phyloP scores from a whole-genome alignment of 495 filamentous ascomycete species.

The Daldinia loculata region DNA sequence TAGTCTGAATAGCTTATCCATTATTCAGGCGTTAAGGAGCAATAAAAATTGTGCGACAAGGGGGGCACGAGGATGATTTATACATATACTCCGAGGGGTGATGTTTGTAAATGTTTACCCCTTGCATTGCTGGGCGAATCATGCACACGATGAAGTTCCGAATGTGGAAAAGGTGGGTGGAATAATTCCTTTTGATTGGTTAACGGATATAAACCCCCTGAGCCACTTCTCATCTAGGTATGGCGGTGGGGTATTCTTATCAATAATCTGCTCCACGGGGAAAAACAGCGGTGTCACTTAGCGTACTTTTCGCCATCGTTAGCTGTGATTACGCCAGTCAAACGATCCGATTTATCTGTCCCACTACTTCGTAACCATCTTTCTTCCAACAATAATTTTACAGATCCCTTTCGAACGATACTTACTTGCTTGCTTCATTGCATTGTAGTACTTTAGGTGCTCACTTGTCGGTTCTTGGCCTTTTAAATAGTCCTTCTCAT shows the following conservation, averaged over 20 bases:
- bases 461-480: constrained; percentile 15
- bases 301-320: constrained; percentile 39
- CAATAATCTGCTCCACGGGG: constrained; percentile 37
- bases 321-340: constrained; percentile 39
- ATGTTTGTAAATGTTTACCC: constrained; percentile 14
- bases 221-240: not conserved
- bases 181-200: constrained; percentile 18
- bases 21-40: constrained; percentile 28
- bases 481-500: constrained; percentile 7
- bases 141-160: constrained; percentile 29
- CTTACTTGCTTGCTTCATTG: constrained; percentile 4
- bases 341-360: constrained; percentile 31
- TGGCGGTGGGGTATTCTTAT: constrained; percentile 37
- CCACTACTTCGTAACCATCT: constrained; percentile 24
- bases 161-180: constrained; percentile 24
- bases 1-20: constrained; percentile 27
- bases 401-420: constrained; percentile 2
- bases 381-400: constrained; percentile 8
- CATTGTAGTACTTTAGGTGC: not conserved
- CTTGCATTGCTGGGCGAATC: constrained; percentile 38
- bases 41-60: constrained; percentile 29
- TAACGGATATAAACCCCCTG: not conserved
- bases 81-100: constrained; percentile 25
- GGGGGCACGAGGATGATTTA: constrained; percentile 15
- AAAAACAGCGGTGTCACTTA: constrained; percentile 36